phyloP scores from a whole-genome alignment of 2,329 filamentous ascomycete genomes.

The Ceratocystis variospora region DNA sequence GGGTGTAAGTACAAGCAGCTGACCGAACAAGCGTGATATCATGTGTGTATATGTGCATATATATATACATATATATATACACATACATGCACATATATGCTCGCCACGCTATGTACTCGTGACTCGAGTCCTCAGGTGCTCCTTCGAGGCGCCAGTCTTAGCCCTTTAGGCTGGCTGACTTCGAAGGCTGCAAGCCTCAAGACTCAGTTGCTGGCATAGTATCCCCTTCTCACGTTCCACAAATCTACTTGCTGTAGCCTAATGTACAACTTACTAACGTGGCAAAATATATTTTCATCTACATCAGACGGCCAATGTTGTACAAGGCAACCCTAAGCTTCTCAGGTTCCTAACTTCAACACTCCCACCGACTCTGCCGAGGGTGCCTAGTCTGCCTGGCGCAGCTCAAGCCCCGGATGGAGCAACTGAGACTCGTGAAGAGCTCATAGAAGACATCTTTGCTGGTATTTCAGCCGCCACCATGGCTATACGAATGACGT shows the following conservation, averaged over 20 bases:
- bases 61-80: too few species aligned
- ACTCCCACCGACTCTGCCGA: conserved; percentile 39
- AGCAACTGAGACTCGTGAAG: conserved; percentile 27
- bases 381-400: conserved; percentile 17
- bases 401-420: not conserved
- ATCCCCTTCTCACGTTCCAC: not conserved
- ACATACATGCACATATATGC: too few species aligned
- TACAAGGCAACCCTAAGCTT: conserved; percentile 36
- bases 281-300: not conserved
- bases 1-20: conserved; percentile 33
- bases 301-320: conserved; percentile 34
- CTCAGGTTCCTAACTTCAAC: conserved; percentile 35
- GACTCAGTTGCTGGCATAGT: not conserved
- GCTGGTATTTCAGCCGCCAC: conserved; percentile 39
- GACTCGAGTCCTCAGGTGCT: too few species aligned
- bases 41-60: too few species aligned
- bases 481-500: conserved; percentile 47
- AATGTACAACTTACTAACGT: not conserved
- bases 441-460: conserved; percentile 41
- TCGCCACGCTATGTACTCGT: too few species aligned
- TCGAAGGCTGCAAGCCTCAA: not conserved
- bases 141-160: too few species aligned
- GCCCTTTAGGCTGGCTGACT: too few species aligned
- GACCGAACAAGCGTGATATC: not conserved
- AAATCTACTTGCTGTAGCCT: not conserved